A percentile compares a stretch with the other conserved stretches of the same genome.
Conservation (phyloP, 495 filamentous ascomycete genomes). For the Staphylotrichum tortipilum region DNA sequence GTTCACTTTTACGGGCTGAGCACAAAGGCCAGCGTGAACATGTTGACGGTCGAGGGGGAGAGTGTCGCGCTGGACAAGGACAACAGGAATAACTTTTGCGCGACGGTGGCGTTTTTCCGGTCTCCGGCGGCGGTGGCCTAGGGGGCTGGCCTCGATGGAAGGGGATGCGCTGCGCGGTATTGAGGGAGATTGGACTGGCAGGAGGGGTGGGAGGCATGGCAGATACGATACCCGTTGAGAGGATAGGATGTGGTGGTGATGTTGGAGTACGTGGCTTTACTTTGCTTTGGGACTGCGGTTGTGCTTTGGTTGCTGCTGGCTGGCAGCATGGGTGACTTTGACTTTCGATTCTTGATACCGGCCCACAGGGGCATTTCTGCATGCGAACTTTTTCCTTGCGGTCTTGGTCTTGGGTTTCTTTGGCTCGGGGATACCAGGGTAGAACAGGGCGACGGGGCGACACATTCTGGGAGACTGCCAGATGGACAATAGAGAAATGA, state of each 20-base stretch:
- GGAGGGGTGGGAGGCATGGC: not conserved
- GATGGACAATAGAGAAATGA: no score
- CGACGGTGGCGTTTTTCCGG: constrained; percentile 57
- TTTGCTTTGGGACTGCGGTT: no score
- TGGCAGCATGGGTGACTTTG: no score
- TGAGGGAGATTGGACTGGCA: not conserved
- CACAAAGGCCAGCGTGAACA: constrained; percentile 81
- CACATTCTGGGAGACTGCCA: no score
- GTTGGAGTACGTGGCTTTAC: no score
- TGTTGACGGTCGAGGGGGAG: constrained; percentile 60
- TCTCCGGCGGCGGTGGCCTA: not conserved
- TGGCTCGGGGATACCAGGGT: no score
- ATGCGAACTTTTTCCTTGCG: no score
- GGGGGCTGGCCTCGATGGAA: not conserved
- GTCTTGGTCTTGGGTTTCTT: no score
- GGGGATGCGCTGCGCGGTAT: not conserved
- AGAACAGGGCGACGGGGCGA: no score
- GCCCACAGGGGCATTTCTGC: no score
- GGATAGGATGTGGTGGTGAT: not conserved
- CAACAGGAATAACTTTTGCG: constrained; percentile 67
- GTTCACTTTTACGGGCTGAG: constrained; percentile 71
- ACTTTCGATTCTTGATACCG: no score
- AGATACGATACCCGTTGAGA: constrained; percentile 1
- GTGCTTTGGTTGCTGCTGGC: no score
- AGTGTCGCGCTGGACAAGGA: constrained; percentile 50